Evolutionary conservation across 257 asterid species (phyloP), one percentile per base, ranked within the genome.

Genomic region (Penstemon eatonii): DNA sequence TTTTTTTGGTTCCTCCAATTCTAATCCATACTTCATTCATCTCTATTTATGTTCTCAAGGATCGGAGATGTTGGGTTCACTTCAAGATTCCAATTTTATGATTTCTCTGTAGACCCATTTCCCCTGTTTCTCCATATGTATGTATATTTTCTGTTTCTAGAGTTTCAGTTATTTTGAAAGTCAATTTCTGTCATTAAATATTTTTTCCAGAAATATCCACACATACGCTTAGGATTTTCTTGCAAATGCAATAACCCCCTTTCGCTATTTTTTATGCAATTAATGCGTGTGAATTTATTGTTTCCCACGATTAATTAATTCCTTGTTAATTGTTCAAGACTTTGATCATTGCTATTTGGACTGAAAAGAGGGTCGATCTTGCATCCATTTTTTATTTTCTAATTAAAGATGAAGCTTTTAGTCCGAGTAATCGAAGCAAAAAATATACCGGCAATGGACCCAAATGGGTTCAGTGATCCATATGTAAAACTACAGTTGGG

Each of bases 401-500:
- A 18, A 43, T 8, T 38, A 37, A 70, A 65, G 54, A 89, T 91
- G 98, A 86, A 87, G 89, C 92, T 94, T 25, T 79, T 94, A 78
- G 95, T 94, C 59, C 91, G 99, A 3, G 98, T 83, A n/a, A 94
- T 89, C 18, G 99, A 91, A 70, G 99, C 93, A 0, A 83, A 72
- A 57, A 83, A 89, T 51, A 72, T 94, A 66, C 98, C 98, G 56
- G 86, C 96, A 54, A 80, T 84, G 81, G 96, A 91, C 81, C 88
- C 85, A 12, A 94, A 91, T 80, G 99, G 97, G 19, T 84, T 83
- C 59, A 91, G 95, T 79, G 98, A 94, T 80, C 98, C 99, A 37
- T 94, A 94, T 69, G 99, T 89, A 41, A 94, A 87, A 71, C 75
- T 94, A 72, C 92, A 86, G 83, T 54, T 94, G 78, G 99, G 98